Percentiles rank a stretch among this genome's conserved stretches.
These are phyloP conservation scores for Paspalum vaginatum DNA, from an alignment of 176 grass and related monocot genomes.

Conservation along the genomic window DNA sequence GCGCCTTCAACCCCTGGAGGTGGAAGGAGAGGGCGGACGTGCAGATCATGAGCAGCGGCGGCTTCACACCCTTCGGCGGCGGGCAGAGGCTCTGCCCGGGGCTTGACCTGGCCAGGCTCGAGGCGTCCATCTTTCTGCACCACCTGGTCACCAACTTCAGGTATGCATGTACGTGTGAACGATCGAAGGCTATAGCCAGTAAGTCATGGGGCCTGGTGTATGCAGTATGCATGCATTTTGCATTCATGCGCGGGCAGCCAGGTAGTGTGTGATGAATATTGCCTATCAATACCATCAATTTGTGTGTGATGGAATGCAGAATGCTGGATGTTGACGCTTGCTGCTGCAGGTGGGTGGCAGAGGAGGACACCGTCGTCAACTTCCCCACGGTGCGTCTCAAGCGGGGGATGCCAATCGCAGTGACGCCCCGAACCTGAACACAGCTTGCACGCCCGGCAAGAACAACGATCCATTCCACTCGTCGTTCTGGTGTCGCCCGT, in stretches of 20 bases:
- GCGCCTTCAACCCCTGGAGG: slow-evolving; percentile 84
- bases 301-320: background rate
- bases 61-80: slow-evolving; percentile 53
- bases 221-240: background rate
- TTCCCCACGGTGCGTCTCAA: slow-evolving; percentile 62
- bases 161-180: background rate
- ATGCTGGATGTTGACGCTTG: background rate
- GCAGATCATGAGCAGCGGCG: background rate
- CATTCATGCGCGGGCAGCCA: background rate
- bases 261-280: background rate
- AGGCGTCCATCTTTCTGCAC: slow-evolving; percentile 54
- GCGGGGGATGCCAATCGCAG: slow-evolving; percentile 48
- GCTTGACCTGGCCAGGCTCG: slow-evolving; percentile 46
- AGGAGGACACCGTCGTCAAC: slow-evolving; percentile 51
- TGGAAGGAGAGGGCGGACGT: slow-evolving; percentile 48
- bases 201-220: background rate
- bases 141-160: slow-evolving; percentile 47
- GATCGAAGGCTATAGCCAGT: background rate
- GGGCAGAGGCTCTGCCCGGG: slow-evolving; percentile 61
- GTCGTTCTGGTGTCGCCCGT: no score
- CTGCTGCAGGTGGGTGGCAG: slow-evolving; percentile 50
- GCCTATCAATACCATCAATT: background rate
- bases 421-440: slow-evolving; percentile 6
- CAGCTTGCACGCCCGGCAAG: background rate
- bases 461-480: background rate